Evolutionary conservation across 2,329 filamentous ascomycete species (phyloP).

Genomic region (Aspergillus proliferans): DNA sequence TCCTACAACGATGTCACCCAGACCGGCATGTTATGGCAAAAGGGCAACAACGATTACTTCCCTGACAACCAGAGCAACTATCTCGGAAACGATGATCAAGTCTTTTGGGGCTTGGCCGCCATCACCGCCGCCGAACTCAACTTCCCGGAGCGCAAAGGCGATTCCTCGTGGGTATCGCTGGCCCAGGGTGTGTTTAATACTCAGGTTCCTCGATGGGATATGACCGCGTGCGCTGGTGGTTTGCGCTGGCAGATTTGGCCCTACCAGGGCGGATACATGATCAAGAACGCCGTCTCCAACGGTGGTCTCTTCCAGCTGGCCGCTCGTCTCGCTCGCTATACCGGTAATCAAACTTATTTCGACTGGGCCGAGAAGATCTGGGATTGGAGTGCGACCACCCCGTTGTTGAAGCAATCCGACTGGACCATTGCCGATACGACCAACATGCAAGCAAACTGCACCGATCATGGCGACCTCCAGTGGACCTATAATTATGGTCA

Average conservation of each 20-base stretch:
- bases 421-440: conserved; percentile 54
- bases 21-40: conserved; percentile 67
- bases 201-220: conserved; percentile 67
- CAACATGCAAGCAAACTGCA: conserved; percentile 45
- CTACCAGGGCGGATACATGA: conserved; percentile 63
- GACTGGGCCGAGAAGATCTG: conserved; percentile 68
- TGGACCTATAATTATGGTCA: conserved; percentile 56
- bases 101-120: conserved; percentile 79
- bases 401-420: conserved; percentile 45
- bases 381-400: conserved; percentile 51
- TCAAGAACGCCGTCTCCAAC: conserved; percentile 55
- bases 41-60: conserved; percentile 72
- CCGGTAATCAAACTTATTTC: conserved; percentile 69
- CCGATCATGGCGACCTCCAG: conserved; percentile 46
- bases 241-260: conserved; percentile 81
- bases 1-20: conserved; percentile 63
- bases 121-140: conserved; percentile 72
- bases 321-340: conserved; percentile 69
- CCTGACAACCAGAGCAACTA: conserved; percentile 50
- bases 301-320: conserved; percentile 54
- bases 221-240: conserved; percentile 61
- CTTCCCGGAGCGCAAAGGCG: conserved; percentile 61
- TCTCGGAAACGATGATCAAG: conserved; percentile 54
- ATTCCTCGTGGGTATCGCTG: conserved; percentile 70
- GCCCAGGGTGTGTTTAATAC: conserved; percentile 76